These are phyloP conservation scores for Russula griseocarnosa DNA, from an alignment of 768 basidiomycete species.

Conservation along the genomic window DNA sequence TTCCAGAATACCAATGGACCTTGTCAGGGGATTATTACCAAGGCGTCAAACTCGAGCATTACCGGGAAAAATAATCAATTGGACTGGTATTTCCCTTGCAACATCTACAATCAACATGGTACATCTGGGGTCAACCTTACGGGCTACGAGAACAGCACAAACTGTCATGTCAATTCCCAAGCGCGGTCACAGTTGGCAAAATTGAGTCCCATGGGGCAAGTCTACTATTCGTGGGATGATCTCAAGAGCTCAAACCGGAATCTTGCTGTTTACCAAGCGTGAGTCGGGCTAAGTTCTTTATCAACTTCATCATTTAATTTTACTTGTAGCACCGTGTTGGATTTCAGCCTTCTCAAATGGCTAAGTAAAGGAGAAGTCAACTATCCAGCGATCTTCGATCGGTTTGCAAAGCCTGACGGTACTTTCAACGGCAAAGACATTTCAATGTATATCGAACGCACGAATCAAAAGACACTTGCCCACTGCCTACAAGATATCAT, in stretches of 20 bases:
- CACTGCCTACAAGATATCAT: slow-evolving; percentile 83
- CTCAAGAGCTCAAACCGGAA: slow-evolving; percentile 65
- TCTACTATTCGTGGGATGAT: slow-evolving; percentile 93
- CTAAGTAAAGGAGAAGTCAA: slow-evolving; percentile 74
- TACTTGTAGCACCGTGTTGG: slow-evolving; percentile 69
- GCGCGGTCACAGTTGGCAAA: slow-evolving; percentile 52
- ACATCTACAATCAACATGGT: slow-evolving; percentile 74
- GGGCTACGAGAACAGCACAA: slow-evolving; percentile 56
- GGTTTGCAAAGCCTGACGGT: slow-evolving; percentile 62
- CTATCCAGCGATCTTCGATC: slow-evolving; percentile 80
- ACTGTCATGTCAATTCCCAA: slow-evolving; percentile 64
- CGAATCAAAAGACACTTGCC: slow-evolving; percentile 61
- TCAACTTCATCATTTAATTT: slow-evolving; percentile 19
- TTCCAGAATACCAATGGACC: slow-evolving; percentile 90
- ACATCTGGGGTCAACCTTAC: slow-evolving; percentile 60
- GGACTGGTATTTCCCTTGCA: slow-evolving; percentile 99
- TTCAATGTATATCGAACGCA: slow-evolving; percentile 78
- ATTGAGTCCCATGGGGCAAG: slow-evolving; percentile 66
- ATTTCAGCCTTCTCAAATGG: slow-evolving; percentile 82
- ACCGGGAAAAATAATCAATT: slow-evolving; percentile 53
- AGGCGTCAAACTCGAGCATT: slow-evolving; percentile 67
- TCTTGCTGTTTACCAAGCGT: slow-evolving; percentile 93
- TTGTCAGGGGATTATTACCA: slow-evolving; percentile 73
- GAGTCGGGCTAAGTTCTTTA: slow-evolving; percentile 36
- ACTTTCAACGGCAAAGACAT: slow-evolving; percentile 81